Base-by-base conservation (phyloP, 345 rosid species). In the Jatropha curcas region DNA sequence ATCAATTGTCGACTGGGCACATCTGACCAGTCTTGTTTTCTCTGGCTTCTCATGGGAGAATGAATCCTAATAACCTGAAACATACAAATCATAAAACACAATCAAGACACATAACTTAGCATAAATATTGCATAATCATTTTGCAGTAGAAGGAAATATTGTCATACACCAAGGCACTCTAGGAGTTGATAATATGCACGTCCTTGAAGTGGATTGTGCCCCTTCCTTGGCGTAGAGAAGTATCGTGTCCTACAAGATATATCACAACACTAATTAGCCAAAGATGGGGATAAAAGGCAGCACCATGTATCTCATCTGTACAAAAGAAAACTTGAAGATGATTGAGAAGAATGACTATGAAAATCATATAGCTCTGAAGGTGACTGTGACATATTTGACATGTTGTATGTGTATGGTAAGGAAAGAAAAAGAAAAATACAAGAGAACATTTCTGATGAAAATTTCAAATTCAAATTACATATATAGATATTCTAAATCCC, bases 141-240 rank as follows among this genome's bases (percentile, higher is more conserved):
- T 20, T 24, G 24, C n/a, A 17, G 50, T 35, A 55, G 22, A 58
- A 39, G 41, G 33, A 50, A 37, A 34, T 51, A 67, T 51, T 64
- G 43, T 7, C 86, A 45, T 95, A 95, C 99, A 71, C 98, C 99
- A 66, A 95, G 96, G 85, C 99, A 95, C 67, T 92, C 99, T 68
- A 92, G 86, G 55, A 95, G 94, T 76, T 91, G 99, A 82, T 95
- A 92, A 76, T 95, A 95, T 70, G 99, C 97, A 75, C 99, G 83
- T 63, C 99, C 99, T 82, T 95, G 98, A 58, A 95, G 97, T 55
- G 98, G 99, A 84, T 89, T 95, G 77, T 92, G 99, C 74, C 99
- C 99, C 87, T 95, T 86, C 86, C 94, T 83, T 5, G 97, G 97
- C 20, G 86, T 72, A 28, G 99, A 91, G 84, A 95, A 95, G 85